Evolutionary conservation across 2,329 filamentous ascomycete species (phyloP), one percentile per base, ranked within the genome.

Genomic region (Phialophora macrospora): DNA sequence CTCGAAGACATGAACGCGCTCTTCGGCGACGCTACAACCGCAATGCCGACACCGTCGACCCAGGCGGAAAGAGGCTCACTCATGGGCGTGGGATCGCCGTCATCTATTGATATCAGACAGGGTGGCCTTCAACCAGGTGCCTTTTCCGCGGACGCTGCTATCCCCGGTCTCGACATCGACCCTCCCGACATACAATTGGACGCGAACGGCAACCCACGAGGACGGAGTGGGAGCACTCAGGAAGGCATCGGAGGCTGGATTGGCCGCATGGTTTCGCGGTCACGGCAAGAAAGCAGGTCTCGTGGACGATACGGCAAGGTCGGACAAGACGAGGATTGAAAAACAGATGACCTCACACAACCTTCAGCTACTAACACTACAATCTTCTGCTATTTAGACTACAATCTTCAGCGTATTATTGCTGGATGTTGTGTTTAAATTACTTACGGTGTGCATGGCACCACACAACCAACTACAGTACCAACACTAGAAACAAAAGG

Each of bases 1-100:
- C 84, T 99, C 58, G 95, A 99, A 79, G 95, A 99, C 72, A 99
- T 99, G 95, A 92, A 96, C 76, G 85, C 88, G 2, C 81, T 99
- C 17, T 99, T 99, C 74, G 95, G 95, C 70, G 95, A 99, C 77
- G 91, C 93, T 41, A 95, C 91, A 28, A 93, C 92, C 2, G 87
- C 89, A 11, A 89, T 91, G 79, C 87, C 88, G 4, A 97, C 94
- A 0, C 93, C 94, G 1, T 87, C 88, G 52, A 83, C 92, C 1
- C 85, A 88, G 65, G 89, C 88, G 12, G 93, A 97, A 79, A 88
- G 89, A 8, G 92, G 91, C n/a, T 92, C 92, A 2, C 82, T 97
- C 11, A 88, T 96, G 77, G 87, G 88, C 52, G 84, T 85, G 46
- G 87, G 88, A 51, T 97, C 93, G n/a, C 91, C 91, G n/a, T 1